These are phyloP conservation scores for Apophysomyces variabilis DNA, from an alignment of 371 early-diverging fungal species.

Conservation along the genomic window DNA sequence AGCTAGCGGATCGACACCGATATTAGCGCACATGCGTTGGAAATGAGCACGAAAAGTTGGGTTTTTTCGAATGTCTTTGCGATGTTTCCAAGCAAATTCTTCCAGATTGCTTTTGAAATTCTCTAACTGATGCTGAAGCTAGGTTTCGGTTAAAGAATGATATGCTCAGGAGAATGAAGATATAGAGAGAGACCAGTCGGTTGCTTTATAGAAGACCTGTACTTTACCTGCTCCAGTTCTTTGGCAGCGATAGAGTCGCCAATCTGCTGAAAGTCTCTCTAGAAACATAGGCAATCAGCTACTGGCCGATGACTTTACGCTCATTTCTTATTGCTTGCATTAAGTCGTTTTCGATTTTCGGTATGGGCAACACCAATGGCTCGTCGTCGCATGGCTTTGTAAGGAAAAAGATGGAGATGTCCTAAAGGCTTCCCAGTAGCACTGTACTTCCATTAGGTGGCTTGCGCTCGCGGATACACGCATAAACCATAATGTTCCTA, in stretches of 20 bases:
- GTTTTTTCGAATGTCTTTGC: conserved; percentile 87
- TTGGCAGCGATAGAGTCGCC: conserved; percentile 61
- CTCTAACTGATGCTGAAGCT: conserved; percentile 79
- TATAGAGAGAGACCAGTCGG: background rate
- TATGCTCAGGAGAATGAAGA: background rate
- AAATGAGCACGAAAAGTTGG: conserved; percentile 90
- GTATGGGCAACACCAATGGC: conserved; percentile 42
- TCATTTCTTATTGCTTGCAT: conserved; percentile 24
- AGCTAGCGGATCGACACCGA: conserved; percentile 96
- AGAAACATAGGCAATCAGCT: background rate
- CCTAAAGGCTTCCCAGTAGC: no score
- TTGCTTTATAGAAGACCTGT: background rate
- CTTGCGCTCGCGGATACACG: no score
- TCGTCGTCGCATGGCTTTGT: conserved; percentile 39
- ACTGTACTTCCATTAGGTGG: no score
- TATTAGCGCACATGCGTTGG: conserved; percentile 90
- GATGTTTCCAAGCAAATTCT: conserved; percentile 85
- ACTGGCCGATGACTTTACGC: background rate
- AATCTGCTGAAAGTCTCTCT: conserved; percentile 62
- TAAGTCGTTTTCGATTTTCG: conserved; percentile 30
- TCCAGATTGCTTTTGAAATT: conserved; percentile 82
- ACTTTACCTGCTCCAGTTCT: conserved; percentile 57
- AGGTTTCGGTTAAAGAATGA: background rate
- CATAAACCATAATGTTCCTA: no score
- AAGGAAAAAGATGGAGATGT: background rate